A percentile compares a stretch with the other conserved stretches of the same genome.
These are phyloP conservation scores for Boechera retrofracta DNA, from an alignment of 345 rosid species.

Conservation along the genomic window DNA sequence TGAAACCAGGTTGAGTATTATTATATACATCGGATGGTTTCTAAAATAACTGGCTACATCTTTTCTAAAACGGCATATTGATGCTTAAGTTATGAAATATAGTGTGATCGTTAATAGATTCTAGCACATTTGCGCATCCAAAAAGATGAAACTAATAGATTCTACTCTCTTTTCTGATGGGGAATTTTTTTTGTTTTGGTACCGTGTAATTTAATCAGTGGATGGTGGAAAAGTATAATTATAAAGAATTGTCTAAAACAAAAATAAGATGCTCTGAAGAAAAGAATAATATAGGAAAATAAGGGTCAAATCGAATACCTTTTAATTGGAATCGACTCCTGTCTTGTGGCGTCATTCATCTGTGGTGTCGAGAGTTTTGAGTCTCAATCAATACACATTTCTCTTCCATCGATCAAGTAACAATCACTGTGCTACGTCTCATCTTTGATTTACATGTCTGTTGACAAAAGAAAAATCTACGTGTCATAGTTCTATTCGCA, in stretches of 20 bases:
- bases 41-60: not conserved
- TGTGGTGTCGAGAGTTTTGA: constrained; percentile 4
- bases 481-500: not conserved
- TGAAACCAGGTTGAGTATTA: too few species aligned
- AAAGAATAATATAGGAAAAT: not conserved
- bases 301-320: constrained; percentile 46
- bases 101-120: not conserved
- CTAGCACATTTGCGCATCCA: constrained; percentile 3
- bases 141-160: not conserved
- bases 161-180: not conserved
- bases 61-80: not conserved
- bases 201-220: not conserved
- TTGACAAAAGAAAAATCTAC: not conserved
- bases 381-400: constrained; percentile 2
- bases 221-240: not conserved
- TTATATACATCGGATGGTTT: not conserved
- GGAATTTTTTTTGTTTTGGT: not conserved
- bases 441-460: not conserved
- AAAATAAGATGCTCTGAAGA: not conserved
- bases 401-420: not conserved
- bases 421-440: not conserved
- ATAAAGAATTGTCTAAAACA: not conserved
- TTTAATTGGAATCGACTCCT: constrained; percentile 31
- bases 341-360: not conserved
- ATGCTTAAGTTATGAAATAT: not conserved